Evolutionary conservation across 2,329 filamentous ascomycete genomes (phyloP), one percentile per base, ranked within the genome.

Genomic region (Venturiaceae sp.): DNA sequence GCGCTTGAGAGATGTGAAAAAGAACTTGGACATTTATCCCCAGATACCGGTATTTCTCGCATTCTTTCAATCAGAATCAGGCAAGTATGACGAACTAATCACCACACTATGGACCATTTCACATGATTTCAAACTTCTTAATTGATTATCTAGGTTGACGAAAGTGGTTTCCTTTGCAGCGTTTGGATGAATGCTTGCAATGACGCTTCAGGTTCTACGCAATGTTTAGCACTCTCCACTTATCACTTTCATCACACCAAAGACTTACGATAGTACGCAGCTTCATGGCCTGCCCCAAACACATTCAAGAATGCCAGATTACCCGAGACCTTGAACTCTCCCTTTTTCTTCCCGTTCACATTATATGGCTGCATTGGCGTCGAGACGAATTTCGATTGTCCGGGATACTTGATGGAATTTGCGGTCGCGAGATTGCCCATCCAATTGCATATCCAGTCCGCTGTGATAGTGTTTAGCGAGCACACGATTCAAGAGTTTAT

Each of bases 371-470:
- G 59, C 13, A 77, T 63, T 23, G 65, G 60, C 19, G 68, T 69
- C 23, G 65, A 63, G 3, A 65, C 65, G 63, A 83, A 83, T 2
- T 71, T 66, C 0, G 69, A 60, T 7, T 72, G 66, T 2, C 70
- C 72, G 1, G 68, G 60, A 64, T 74, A 82, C 13, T 72, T 67
- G 26, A 83, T 69, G 0, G 72, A 70, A 34, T 82, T 72, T 1
- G 77, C 75, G 1, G 55, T 53, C 9, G 37, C 54, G 14, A 60
- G 46, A 28, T 59, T 59, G n/a, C 81, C 81, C 32, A 77, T 69
- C 77, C 80, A 83, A 67, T 83, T 83, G 64, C 80, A 83, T 57
- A 82, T 80, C 69, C 75, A 83, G 63, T 84, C 81, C 54, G 80
- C 75, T 53, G 52, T 34, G 21, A 33, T 34, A n/a, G n/a, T n/a